phyloP scores from a whole-genome alignment of 208 protist genomes.

The Polymyxa betae region DNA sequence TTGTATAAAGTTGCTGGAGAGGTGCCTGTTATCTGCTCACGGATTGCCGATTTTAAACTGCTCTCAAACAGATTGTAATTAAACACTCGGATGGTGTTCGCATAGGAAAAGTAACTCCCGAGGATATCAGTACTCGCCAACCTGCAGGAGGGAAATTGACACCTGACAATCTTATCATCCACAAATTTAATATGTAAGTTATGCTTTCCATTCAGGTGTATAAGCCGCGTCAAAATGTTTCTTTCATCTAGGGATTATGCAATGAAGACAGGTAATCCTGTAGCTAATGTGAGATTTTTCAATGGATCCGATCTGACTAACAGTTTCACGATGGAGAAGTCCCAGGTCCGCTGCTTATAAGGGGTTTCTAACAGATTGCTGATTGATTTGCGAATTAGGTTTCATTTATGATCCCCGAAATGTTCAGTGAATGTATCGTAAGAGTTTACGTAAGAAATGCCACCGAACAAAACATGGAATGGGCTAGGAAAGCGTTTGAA shows the following conservation, averaged over 20 bases:
- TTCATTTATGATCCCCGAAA: slow-evolving; percentile 13
- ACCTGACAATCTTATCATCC: background rate
- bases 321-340: background rate
- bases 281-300: background rate
- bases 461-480: slow-evolving; percentile 14
- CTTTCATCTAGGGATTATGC: background rate
- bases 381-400: background rate
- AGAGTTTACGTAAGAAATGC: slow-evolving; percentile 13
- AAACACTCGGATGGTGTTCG: background rate
- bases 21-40: background rate
- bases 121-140: background rate
- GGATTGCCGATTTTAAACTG: background rate
- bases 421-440: slow-evolving; percentile 46
- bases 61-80: background rate
- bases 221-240: background rate
- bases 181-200: slow-evolving; percentile 20
- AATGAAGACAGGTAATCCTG: slow-evolving; percentile 20
- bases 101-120: background rate
- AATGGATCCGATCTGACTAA: background rate
- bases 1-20: slow-evolving; percentile 44
- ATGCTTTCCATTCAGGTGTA: background rate
- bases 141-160: background rate
- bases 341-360: background rate
- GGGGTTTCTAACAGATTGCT: background rate
- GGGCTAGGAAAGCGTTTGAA: background rate